A percentile compares a stretch with the other conserved stretches of the same genome.
phyloP scores from a whole-genome alignment of 345 rosid species.

The Salix brachista region DNA sequence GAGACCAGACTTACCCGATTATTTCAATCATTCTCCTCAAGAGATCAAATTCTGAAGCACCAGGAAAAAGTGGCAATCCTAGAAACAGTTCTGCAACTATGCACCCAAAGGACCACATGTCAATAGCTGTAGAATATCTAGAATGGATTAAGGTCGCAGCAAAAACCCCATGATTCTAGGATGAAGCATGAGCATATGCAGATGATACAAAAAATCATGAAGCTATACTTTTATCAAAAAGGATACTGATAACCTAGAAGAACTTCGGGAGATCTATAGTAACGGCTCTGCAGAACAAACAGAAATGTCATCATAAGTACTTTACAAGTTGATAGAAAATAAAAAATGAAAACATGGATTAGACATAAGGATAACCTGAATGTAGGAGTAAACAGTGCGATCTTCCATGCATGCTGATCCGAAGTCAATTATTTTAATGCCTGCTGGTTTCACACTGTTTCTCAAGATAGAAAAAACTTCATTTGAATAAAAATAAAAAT shows the following conservation, averaged over 20 bases:
- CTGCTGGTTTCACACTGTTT: constrained; percentile 88
- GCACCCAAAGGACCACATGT: constrained; percentile 99
- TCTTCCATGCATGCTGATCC: constrained; percentile 99
- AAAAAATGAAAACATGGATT: not conserved
- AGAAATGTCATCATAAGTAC: constrained; percentile 14
- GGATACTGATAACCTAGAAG: constrained; percentile 99
- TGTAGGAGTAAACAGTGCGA: constrained; percentile 95
- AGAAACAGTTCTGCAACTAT: constrained; percentile 98
- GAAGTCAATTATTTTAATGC: constrained; percentile 94
- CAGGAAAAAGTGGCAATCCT: constrained; percentile 96
- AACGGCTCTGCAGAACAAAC: constrained; percentile 84
- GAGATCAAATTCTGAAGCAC: constrained; percentile 97
- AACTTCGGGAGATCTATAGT: constrained; percentile 97
- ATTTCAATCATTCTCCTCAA: constrained; percentile 83
- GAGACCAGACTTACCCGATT: constrained; percentile 65
- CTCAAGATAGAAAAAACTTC: constrained; percentile 19
- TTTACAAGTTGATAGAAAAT: constrained; percentile 9
- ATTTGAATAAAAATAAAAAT: constrained; percentile 9
- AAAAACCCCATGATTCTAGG: not conserved
- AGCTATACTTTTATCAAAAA: constrained; percentile 20
- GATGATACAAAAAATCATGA: not conserved
- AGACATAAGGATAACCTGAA: constrained; percentile 60
- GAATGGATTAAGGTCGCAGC: constrained; percentile 39
- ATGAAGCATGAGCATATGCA: not conserved
- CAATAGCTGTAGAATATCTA: constrained; percentile 95